These are phyloP conservation scores for Cryptococcus sp. DNA, from an alignment of 1,284 basidiomycete genomes.

Conservation along the genomic window DNA sequence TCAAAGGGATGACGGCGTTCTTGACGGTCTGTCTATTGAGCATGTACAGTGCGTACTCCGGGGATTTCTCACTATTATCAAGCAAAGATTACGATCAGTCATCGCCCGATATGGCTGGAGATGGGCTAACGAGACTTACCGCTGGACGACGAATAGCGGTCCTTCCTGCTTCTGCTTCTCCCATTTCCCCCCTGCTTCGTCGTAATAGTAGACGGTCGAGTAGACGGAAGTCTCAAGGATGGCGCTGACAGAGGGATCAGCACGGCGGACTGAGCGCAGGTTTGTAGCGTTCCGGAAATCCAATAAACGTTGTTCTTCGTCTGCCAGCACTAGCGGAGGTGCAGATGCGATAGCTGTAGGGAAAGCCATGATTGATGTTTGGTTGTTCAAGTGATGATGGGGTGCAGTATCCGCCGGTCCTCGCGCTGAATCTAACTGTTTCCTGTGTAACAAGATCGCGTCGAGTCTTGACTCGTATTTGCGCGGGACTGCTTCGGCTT, in stretches of 20 bases:
- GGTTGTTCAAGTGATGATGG: not conserved
- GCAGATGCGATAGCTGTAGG: not conserved
- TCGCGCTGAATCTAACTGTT: too few relatives aligned
- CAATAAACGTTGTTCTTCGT: constrained; percentile 16
- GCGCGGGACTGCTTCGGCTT: too few relatives aligned
- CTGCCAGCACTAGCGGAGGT: too few relatives aligned
- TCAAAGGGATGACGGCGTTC: constrained; percentile 41
- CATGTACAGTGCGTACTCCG: constrained; percentile 48
- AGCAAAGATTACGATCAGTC: too few relatives aligned
- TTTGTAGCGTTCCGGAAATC: constrained; percentile 34
- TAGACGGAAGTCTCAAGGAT: constrained; percentile 46
- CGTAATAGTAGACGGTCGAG: constrained; percentile 44
- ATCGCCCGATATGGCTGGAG: too few relatives aligned
- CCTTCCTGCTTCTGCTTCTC: constrained; percentile 51
- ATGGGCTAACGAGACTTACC: constrained; percentile 25
- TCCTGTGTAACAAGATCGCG: too few relatives aligned
- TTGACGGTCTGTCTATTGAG: constrained; percentile 45
- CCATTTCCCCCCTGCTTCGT: constrained; percentile 37
- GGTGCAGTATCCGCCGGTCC: not conserved
- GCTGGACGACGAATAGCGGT: constrained; percentile 42
- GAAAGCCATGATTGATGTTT: not conserved
- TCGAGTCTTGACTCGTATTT: too few relatives aligned
- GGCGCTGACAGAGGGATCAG: constrained; percentile 37
- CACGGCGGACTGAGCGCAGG: constrained; percentile 40
- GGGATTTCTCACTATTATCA: constrained; percentile 32